phyloP scores from a whole-genome alignment of 176 grass and related monocot genomes.

The Aegilops tauschii region DNA sequence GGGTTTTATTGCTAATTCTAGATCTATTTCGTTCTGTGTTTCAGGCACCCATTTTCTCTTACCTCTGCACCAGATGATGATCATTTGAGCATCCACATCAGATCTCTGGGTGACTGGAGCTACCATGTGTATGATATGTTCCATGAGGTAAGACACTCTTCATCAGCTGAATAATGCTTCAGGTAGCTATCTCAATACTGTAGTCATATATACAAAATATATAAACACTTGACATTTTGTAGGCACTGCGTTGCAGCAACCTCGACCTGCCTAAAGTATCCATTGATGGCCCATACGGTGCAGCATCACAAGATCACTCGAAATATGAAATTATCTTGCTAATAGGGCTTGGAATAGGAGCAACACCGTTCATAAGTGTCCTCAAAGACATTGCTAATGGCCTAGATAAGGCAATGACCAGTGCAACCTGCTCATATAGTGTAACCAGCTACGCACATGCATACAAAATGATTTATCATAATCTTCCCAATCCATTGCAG shows the following conservation, averaged over 20 bases:
- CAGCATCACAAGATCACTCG: conserved; percentile 46
- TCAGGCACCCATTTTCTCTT: conserved; percentile 75
- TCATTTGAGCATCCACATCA: conserved; percentile 63
- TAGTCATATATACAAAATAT: not conserved
- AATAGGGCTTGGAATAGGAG: conserved; percentile 55
- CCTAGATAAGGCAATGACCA: conserved; percentile 33
- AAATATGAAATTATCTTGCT: conserved; percentile 53
- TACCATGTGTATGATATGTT: conserved; percentile 62
- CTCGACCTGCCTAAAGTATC: conserved; percentile 46
- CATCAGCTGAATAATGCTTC: not conserved
- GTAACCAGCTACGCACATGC: not conserved
- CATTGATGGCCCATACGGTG: conserved; percentile 65
- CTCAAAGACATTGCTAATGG: conserved; percentile 70
- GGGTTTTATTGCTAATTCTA: not conserved
- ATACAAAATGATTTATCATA: not conserved
- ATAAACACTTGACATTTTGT: not conserved
- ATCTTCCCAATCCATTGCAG: conserved; percentile 25
- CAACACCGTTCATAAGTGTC: conserved; percentile 68
- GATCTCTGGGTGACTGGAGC: conserved; percentile 79
- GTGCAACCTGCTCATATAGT: not conserved
- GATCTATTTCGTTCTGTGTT: not conserved
- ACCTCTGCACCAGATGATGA: conserved; percentile 72
- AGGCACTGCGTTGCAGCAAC: conserved; percentile 45
- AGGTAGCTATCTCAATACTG: not conserved
- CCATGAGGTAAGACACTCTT: conserved; percentile 38